Evolutionary conservation across 768 basidiomycete species (phyloP).

Genomic region (Pleurotus eryngii): DNA sequence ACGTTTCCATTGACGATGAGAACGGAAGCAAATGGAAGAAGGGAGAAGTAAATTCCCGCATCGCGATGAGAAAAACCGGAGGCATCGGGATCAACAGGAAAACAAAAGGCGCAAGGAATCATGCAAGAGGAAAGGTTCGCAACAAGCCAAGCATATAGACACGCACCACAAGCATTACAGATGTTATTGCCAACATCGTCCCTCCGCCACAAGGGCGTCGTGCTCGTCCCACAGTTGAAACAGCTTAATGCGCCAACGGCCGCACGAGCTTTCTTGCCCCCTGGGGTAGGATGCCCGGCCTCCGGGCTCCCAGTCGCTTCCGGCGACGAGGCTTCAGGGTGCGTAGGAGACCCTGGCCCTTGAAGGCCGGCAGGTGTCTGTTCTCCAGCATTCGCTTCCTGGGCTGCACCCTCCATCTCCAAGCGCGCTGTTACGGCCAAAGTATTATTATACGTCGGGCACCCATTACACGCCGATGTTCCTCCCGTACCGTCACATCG

Average conservation of each 20-base stretch:
- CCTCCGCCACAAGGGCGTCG: constrained; percentile 86
- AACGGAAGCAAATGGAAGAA: constrained; percentile 6
- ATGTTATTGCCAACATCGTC: constrained; percentile 92
- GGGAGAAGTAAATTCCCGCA: constrained; percentile 3
- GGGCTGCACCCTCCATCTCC: constrained; percentile 27
- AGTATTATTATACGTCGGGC: constrained; percentile 94
- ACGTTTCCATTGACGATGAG: constrained; percentile 1
- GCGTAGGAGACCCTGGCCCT: neutral
- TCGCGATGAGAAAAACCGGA: neutral
- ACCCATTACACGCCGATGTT: constrained; percentile 87
- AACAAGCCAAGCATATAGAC: constrained; percentile 1
- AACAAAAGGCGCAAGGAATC: constrained; percentile 5
- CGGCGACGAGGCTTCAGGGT: constrained; percentile 21
- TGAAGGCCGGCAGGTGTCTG: neutral
- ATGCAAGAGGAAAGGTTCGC: neutral
- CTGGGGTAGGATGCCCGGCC: constrained; percentile 26
- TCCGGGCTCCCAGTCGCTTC: constrained; percentile 31
- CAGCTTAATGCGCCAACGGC: constrained; percentile 76
- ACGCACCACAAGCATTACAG: constrained; percentile 93
- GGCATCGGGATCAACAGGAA: neutral
- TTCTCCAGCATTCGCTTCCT: constrained; percentile 1
- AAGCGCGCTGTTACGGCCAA: constrained; percentile 41
- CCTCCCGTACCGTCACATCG: constrained; percentile 98
- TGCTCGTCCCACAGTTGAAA: constrained; percentile 85
- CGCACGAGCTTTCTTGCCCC: constrained; percentile 31